Percentiles rank a stretch among this genome's conserved stretches.
phyloP scores from a whole-genome alignment of 352 stramenopile species.

The Pythium rhizo-oryzae region DNA sequence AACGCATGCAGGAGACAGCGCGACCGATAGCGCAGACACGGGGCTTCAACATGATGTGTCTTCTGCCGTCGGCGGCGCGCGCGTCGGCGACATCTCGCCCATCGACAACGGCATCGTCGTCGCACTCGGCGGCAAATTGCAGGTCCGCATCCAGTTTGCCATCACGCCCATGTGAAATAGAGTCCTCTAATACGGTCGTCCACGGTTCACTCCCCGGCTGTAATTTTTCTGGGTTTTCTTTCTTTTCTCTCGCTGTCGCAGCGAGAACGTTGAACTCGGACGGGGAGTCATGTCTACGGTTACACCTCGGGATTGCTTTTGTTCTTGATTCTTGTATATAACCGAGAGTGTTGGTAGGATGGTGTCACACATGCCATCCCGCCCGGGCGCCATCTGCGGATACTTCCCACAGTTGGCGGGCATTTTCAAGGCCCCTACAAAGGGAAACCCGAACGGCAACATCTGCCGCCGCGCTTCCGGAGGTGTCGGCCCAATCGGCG shows the following conservation, averaged over 20 bases:
- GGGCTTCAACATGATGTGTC: background rate
- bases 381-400: slow-evolving; percentile 14
- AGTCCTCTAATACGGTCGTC: background rate
- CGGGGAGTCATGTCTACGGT: slow-evolving; percentile 18
- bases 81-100: slow-evolving; percentile 10
- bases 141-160: slow-evolving; percentile 54
- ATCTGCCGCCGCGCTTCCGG: slow-evolving; percentile 20
- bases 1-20: background rate
- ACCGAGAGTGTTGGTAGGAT: slow-evolving; percentile 16
- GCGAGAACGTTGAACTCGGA: slow-evolving; percentile 12
- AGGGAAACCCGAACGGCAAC: slow-evolving; percentile 24
- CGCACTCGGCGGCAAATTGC: slow-evolving; percentile 39
- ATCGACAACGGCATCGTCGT: slow-evolving; percentile 47
- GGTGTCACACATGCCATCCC: slow-evolving; percentile 11
- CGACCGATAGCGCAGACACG: background rate
- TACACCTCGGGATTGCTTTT: no score
- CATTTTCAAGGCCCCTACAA: background rate
- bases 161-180: slow-evolving; percentile 1
- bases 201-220: slow-evolving; percentile 3
- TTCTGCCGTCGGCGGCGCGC: background rate
- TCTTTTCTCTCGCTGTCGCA: background rate
- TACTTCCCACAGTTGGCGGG: slow-evolving; percentile 6
- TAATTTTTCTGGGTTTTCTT: slow-evolving; percentile 22
- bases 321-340: slow-evolving; percentile 10
- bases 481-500: slow-evolving; percentile 22